A percentile compares a stretch with the other conserved stretches of the same genome.
These are phyloP conservation scores for Verbascum thapsus DNA, from an alignment of 257 asterid genomes.

Conservation along the genomic window DNA sequence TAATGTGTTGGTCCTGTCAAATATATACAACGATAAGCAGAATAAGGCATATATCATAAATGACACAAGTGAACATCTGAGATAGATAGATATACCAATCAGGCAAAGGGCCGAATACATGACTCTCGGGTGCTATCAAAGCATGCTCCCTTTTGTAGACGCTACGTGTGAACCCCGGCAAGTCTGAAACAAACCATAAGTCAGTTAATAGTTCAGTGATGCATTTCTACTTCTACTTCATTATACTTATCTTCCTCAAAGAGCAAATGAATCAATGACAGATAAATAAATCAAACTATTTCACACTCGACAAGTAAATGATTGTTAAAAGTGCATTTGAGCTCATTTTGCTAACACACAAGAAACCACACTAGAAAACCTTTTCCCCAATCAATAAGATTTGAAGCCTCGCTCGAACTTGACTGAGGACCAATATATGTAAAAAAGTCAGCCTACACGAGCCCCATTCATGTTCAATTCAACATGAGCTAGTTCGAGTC, in stretches of 20 bases:
- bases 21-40: constrained; percentile 19
- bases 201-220: constrained; percentile 7
- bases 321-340: no score
- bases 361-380: no score
- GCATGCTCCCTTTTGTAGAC: constrained; percentile 85
- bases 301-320: no score
- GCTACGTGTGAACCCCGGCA: constrained; percentile 95
- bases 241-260: not conserved
- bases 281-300: not conserved
- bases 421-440: no score
- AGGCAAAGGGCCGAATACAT: constrained; percentile 86
- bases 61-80: constrained; percentile 8
- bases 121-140: constrained; percentile 94
- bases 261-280: not conserved
- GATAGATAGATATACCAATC: constrained; percentile 55
- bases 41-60: constrained; percentile 15
- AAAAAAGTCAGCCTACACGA: no score
- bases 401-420: no score
- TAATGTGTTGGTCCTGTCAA: constrained; percentile 65
- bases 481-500: no score
- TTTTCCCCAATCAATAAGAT: no score
- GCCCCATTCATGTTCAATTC: no score
- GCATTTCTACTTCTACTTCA: not conserved
- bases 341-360: no score
- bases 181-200: constrained; percentile 52